Evolutionary conservation across 495 filamentous ascomycete species (phyloP), one percentile per base, ranked within the genome.

Genomic region (Aeminium ludgeri): DNA sequence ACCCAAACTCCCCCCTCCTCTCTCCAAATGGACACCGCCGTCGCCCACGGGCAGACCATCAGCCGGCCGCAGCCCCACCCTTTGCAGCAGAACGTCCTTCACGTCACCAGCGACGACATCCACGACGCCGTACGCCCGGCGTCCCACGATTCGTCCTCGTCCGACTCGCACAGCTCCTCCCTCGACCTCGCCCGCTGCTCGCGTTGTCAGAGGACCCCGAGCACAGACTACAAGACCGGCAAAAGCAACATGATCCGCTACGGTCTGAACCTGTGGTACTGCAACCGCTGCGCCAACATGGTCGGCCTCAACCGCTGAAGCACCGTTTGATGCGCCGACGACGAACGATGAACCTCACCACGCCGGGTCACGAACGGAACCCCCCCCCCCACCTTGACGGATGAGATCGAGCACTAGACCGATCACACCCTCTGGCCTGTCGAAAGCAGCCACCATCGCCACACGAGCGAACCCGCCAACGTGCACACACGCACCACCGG

Each of bases 161-260:
- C 10, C 17, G 20, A 20, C 15, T 44, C 37, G 6, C 32, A 25
- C 30, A 34, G 7, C 5, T 49, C 50, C 17, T 19, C 45, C 1
- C 34, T 27, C 0, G 46, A 53, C 15, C n/a, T 40, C 7, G 50
- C 46, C 18, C 34, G 50, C 18, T 53, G 50, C 29, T 53, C 50
- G 19, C 42, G 50, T 17, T 53, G 50, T 27, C 45, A 49, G 17
- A 23, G 50, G n/a, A 49, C 46, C 11, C 20, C 37, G 2, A 46
- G 46, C 30, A 3, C 46, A 12, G 50, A 53, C 25, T 13, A 37
- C 20, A 39, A 36, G 41, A 45, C 46, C 3, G 41, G 46, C 18
- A 46, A 44, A 28, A 49, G 33, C 38, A 49, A 46, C n/a, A 53
- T 53, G 50, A 33, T 53, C 12, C 42, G 43, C 19, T 53, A 53